Evolutionary conservation across 2,329 filamentous ascomycete species (phyloP).

Genomic region (Alternaria tenuissima): DNA sequence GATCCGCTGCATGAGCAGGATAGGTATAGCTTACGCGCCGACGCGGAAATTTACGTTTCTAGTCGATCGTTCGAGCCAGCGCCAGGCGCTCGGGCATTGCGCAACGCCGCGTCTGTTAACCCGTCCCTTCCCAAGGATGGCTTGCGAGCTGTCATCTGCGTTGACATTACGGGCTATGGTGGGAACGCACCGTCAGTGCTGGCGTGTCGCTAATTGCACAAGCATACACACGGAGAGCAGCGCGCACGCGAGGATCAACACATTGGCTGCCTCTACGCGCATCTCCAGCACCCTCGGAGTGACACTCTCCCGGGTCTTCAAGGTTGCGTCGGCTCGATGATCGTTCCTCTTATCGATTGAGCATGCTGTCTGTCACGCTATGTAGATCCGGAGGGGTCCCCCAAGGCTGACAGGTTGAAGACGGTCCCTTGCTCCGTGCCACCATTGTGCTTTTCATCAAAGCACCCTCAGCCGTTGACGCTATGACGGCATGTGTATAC

Average conservation of each 20-base stretch:
- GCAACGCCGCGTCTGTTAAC: conserved; percentile 44
- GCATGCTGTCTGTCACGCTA: conserved; percentile 42
- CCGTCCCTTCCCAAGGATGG: conserved; percentile 29
- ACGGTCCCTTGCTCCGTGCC: conserved; percentile 41
- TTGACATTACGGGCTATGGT: conserved; percentile 27
- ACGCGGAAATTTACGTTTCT: conserved; percentile 47
- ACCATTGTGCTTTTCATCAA: conserved; percentile 34
- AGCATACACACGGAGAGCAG: conserved; percentile 25
- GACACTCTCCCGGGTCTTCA: conserved; percentile 30
- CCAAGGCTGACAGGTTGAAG: conserved; percentile 48
- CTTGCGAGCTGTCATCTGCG: conserved; percentile 26
- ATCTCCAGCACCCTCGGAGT: conserved; percentile 29
- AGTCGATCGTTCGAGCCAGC: conserved; percentile 44
- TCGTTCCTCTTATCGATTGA: conserved; percentile 51
- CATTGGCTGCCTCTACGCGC: conserved; percentile 19
- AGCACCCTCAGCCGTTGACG: conserved; percentile 27
- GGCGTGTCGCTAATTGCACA: conserved; percentile 23
- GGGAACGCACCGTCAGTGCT: conserved; percentile 28
- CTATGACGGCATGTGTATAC: conserved; percentile 41
- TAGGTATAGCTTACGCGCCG: conserved; percentile 41
- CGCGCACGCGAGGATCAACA: conserved; percentile 30
- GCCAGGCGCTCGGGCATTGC: conserved; percentile 52
- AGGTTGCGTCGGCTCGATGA: conserved; percentile 33
- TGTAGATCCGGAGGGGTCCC: conserved; percentile 45
- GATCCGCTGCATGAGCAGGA: conserved; percentile 40